Conservation (phyloP, 164 flowering plant genomes). For the Kalanchoe fedtschenkoi region DNA sequence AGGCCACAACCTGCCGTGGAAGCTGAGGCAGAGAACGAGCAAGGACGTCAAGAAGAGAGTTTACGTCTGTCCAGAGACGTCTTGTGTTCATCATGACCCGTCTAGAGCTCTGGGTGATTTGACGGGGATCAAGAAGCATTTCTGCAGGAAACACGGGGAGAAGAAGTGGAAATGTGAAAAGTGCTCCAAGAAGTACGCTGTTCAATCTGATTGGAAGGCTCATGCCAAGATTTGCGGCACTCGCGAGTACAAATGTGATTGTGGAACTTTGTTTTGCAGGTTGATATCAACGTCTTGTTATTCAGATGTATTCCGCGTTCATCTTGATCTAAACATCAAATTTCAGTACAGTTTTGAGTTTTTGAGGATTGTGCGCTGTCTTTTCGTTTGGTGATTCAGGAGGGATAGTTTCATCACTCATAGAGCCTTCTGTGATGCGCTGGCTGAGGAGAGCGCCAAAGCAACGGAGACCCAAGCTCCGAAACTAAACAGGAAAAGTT, state of each 20-base stretch:
- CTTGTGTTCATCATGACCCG: conserved; percentile 14
- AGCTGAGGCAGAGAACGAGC: conserved; percentile 48
- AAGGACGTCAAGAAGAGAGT: conserved; percentile 23
- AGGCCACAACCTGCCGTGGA: conserved; percentile 74
- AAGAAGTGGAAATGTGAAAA: conserved; percentile 17
- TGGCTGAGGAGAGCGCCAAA: conserved; percentile 10
- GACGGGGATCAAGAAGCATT: conserved; percentile 15
- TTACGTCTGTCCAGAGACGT: conserved; percentile 9
- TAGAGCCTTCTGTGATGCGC: conserved; percentile 15
- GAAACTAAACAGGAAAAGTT: conserved; percentile 3
- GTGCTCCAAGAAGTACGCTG: conserved; percentile 15
- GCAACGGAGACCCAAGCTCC: conserved; percentile 8
- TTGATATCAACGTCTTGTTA: not conserved
- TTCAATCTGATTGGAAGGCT: conserved; percentile 17
- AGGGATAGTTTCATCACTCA: conserved; percentile 16
- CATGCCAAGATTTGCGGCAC: conserved; percentile 12
- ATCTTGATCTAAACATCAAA: not conserved
- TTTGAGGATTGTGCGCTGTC: not conserved
- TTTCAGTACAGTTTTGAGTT: not conserved
- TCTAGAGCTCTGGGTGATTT: conserved; percentile 11
- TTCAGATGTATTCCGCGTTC: too few relatives aligned
- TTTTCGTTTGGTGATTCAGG: not conserved
- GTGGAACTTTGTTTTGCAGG: conserved; percentile 14
- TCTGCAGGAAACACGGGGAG: conserved; percentile 14
- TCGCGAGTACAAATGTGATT: conserved; percentile 15